Percentiles rank a stretch among this genome's conserved stretches.
Conservation (phyloP, 2,329 filamentous ascomycete species). For the Ceratocystis albifundus region DNA sequence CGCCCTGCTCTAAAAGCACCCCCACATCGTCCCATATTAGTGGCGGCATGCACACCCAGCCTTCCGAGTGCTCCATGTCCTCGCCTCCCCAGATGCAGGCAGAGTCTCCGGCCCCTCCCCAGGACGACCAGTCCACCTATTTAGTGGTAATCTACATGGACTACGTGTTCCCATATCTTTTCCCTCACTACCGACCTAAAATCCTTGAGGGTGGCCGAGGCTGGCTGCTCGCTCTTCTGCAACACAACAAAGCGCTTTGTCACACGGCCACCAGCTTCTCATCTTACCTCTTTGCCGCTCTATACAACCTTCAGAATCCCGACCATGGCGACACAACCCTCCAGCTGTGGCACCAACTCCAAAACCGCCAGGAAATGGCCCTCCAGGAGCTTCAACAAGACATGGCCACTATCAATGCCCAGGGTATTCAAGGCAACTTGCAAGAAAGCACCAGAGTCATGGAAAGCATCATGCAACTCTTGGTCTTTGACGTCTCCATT, state of each 20-base stretch:
- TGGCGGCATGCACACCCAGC: constrained; percentile 17
- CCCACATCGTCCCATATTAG: constrained; percentile 14
- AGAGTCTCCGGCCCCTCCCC: neutral
- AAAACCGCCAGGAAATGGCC: constrained; percentile 36
- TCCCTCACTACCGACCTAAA: constrained; percentile 50
- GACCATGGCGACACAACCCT: constrained; percentile 31
- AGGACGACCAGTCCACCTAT: constrained; percentile 27
- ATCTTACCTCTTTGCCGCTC: constrained; percentile 45
- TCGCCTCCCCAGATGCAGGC: constrained; percentile 15
- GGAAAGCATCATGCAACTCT: constrained; percentile 42
- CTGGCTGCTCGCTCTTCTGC: constrained; percentile 48
- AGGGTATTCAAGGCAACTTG: constrained; percentile 28
- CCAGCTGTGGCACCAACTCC: constrained; percentile 33
- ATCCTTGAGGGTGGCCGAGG: constrained; percentile 45
- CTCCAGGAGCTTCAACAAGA: constrained; percentile 36
- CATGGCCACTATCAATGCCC: constrained; percentile 31
- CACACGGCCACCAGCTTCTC: constrained; percentile 46
- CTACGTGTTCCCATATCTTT: constrained; percentile 50
- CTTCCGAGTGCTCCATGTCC: constrained; percentile 23
- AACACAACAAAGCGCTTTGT: constrained; percentile 46
- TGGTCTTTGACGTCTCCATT: constrained; percentile 41
- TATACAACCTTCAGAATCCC: constrained; percentile 25
- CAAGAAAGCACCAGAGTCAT: constrained; percentile 34
- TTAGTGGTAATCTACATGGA: constrained; percentile 51
- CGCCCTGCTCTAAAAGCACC: constrained; percentile 21